phyloP scores from a whole-genome alignment of 2,329 filamentous ascomycete species.

The Neonectria ditissima region DNA sequence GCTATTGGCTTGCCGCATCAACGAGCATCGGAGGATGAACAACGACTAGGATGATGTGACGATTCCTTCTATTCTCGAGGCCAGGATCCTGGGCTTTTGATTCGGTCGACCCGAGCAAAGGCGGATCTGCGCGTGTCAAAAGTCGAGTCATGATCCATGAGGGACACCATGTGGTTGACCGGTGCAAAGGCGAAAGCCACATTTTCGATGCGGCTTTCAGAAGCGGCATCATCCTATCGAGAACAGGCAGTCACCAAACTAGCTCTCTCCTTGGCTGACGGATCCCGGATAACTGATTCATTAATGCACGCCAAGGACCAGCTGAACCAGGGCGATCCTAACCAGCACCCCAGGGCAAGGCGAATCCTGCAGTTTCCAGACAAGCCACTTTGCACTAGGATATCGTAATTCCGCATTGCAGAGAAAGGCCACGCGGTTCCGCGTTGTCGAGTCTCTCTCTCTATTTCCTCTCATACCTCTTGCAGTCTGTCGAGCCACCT shows the following conservation, averaged over 20 bases:
- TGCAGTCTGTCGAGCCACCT: not conserved
- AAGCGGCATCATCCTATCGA: not conserved
- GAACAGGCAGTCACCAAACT: not conserved
- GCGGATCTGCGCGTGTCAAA: not conserved
- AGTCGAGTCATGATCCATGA: constrained; percentile 21
- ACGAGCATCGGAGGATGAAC: not conserved
- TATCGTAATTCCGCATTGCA: not conserved
- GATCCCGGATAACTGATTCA: constrained; percentile 6
- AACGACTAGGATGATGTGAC: constrained; percentile 7
- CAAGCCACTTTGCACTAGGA: not conserved
- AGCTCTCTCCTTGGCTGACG: not conserved
- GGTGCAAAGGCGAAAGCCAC: not conserved
- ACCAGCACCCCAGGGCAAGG: not conserved
- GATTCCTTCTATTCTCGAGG: constrained; percentile 7
- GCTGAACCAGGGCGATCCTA: not conserved
- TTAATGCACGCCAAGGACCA: constrained; percentile 11
- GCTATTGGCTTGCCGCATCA: not conserved
- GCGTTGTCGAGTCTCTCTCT: not conserved
- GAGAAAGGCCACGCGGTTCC: not conserved
- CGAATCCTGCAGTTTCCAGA: constrained; percentile 2
- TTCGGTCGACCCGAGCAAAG: not conserved
- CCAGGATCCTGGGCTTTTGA: constrained; percentile 2
- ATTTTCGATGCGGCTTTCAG: not conserved
- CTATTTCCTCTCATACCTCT: too few relatives aligned
- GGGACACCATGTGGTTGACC: not conserved